Conservation (phyloP, 352 stramenopile species). For the Globisporangium nagaii region DNA sequence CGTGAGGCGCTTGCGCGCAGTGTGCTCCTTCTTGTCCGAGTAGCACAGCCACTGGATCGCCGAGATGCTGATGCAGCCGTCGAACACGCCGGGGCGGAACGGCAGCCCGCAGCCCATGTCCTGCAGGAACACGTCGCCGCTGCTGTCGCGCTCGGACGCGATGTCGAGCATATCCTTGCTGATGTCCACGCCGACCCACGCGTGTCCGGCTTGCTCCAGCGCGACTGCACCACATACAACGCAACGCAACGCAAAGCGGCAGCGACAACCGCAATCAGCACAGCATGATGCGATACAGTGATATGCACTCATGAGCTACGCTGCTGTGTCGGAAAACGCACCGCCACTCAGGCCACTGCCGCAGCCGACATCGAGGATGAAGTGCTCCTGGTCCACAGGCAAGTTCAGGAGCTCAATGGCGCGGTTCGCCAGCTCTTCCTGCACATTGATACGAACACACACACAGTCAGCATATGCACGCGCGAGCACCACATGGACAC, state of each 20-base stretch:
- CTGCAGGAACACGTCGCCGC: constrained; percentile 85
- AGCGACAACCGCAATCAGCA: neutral
- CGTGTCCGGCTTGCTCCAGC: constrained; percentile 90
- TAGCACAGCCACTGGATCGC: constrained; percentile 99
- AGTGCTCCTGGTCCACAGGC: constrained; percentile 71
- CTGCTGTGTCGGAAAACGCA: constrained; percentile 14
- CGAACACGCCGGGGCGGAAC: constrained; percentile 97
- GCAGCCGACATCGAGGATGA: constrained; percentile 97
- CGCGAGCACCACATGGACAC: neutral
- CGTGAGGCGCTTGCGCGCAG: constrained; percentile 89
- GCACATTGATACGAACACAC: neutral
- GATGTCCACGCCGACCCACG: constrained; percentile 98
- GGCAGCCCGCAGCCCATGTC: constrained; percentile 99
- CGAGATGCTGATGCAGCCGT: constrained; percentile 99
- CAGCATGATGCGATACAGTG: neutral
- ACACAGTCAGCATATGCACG: neutral
- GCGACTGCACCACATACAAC: constrained; percentile 41
- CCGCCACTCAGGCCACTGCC: constrained; percentile 94
- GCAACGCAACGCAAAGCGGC: neutral
- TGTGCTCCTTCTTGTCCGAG: constrained; percentile 96
- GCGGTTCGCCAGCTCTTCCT: constrained; percentile 92
- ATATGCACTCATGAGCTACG: neutral
- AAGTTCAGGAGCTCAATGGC: constrained; percentile 97
- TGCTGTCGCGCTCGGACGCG: constrained; percentile 90
- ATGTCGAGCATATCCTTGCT: constrained; percentile 98